Evolutionary conservation across 1,139 yeast genomes (phyloP), one percentile per base, ranked within the genome.

Genomic region (Candida frijolesensis): DNA sequence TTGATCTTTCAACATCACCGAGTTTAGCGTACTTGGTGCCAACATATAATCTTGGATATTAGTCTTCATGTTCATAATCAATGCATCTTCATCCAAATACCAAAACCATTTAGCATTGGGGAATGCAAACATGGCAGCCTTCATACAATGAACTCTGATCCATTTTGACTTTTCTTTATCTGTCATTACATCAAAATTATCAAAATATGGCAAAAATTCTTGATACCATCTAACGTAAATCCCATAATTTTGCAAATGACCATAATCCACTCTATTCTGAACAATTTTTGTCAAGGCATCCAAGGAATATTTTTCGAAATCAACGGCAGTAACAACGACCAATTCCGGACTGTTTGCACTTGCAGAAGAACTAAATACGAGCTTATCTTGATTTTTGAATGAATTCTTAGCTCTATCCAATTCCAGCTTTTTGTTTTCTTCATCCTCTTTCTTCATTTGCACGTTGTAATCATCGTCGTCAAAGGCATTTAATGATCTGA

Each of bases 51-150:
- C 74, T 37, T 79, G 71, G 41, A 90, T 60, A 54, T 86, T 80
- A 38, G 83, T 72, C 47, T 80, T 78, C 52, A 80, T 70, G 51
- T 88, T 80, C 88, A 86, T 84, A 51, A 91, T 82, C 49, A 88
- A 66, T 0, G 89, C 81, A 59, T 85, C 85, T 61, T 89, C 85
- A 63, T 88, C 96, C 45, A 91, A 64, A 62, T 84, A 91, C 91
- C 96, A 87, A 60, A 89, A 85, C 78, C 89, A 87, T 62, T 87
- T 82, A 7, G 96, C 86, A 42, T 84, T 72, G 1, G 97, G 97
- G 71, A 89, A 89, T 0, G 96, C 92, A 66, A 82, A 82, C 85
- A 89, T 82, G 8, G 97, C 97, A 12, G 92, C 92, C 56, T 95
- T 78, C 63, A 87, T 63, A 40, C 83, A 67, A 52, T 78, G 76